phyloP scores from a whole-genome alignment of 1,139 yeast genomes.

The Yamadazyma dushanensis region DNA sequence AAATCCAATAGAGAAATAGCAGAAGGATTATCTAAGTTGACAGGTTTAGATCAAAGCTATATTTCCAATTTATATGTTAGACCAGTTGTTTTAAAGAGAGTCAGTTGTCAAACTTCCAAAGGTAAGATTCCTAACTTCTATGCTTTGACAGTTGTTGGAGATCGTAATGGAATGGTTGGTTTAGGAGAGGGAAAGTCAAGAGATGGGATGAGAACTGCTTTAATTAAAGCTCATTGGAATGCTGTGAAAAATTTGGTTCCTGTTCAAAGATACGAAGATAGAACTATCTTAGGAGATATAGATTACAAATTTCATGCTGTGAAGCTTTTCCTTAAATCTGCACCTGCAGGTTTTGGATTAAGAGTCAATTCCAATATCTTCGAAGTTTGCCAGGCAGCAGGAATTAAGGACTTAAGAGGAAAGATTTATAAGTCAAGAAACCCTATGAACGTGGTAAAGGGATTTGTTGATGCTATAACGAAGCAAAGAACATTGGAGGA shows the following conservation, averaged over 20 bases:
- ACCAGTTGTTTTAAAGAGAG: conserved; percentile 73
- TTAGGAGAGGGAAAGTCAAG: conserved; percentile 94
- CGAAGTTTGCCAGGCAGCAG: conserved; percentile 92
- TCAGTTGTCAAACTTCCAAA: conserved; percentile 89
- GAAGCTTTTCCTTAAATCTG: conserved; percentile 74
- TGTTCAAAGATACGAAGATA: conserved; percentile 83
- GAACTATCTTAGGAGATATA: conserved; percentile 87
- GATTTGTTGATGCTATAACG: conserved; percentile 81
- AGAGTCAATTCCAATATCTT: conserved; percentile 89
- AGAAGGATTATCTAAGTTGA: conserved; percentile 62
- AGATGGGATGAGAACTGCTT: conserved; percentile 74
- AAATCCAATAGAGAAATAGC: conserved; percentile 38
- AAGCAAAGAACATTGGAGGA: conserved; percentile 83
- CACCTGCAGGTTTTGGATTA: conserved; percentile 93
- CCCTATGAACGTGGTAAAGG: conserved; percentile 92
- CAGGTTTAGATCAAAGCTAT: conserved; percentile 72
- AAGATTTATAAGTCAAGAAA: conserved; percentile 91
- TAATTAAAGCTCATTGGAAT: conserved; percentile 87
- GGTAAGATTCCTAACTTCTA: conserved; percentile 89
- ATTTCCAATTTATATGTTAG: conserved; percentile 65
- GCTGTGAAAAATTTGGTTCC: conserved; percentile 84
- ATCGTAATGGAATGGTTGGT: conserved; percentile 90
- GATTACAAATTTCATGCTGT: conserved; percentile 88
- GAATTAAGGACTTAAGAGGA: conserved; percentile 90
- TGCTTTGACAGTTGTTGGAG: conserved; percentile 89